A percentile compares a stretch with the other conserved stretches of the same genome.
Conservation (phyloP, 179 eudicot genomes). For the Spinacia oleracea region DNA sequence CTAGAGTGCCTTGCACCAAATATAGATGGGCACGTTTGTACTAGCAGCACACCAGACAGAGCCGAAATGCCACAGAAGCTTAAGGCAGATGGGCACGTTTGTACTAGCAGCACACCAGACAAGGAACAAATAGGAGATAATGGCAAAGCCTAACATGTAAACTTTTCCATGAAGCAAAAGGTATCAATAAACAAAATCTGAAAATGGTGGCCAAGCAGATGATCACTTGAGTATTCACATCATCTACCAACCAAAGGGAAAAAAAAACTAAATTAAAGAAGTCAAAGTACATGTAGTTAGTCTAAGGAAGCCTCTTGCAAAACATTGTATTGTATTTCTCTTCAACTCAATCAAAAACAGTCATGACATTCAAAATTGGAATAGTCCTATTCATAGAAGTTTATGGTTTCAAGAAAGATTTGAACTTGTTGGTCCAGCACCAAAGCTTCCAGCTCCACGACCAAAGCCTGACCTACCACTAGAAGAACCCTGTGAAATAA, state of each 20-base stretch:
- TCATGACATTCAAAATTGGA: neutral
- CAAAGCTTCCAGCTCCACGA: slow-evolving; percentile 14
- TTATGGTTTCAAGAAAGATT: neutral
- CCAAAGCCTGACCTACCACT: slow-evolving; percentile 13
- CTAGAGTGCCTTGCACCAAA: too few species aligned
- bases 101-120: too few species aligned
- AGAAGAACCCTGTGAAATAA: neutral
- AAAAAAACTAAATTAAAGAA: neutral
- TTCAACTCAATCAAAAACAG: neutral
- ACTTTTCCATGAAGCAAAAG: neutral
- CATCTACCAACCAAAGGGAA: neutral
- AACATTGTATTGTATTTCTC: neutral
- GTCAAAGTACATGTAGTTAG: neutral
- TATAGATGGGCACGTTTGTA: too few species aligned
- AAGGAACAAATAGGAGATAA: too few species aligned
- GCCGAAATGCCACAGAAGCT: too few species aligned
- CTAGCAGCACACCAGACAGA: too few species aligned
- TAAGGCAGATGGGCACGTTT: too few species aligned
- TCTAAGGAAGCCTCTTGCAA: neutral
- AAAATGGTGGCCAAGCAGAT: neutral
- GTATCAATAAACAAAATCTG: neutral
- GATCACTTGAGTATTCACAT: neutral
- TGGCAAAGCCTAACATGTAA: too few species aligned
- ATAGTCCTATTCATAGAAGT: neutral
- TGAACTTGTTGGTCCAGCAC: slow-evolving; percentile 10